Evolutionary conservation across 2,329 filamentous ascomycete genomes (phyloP), one percentile per base, ranked within the genome.

Genomic region (Ophiosphaerella herpotricha): DNA sequence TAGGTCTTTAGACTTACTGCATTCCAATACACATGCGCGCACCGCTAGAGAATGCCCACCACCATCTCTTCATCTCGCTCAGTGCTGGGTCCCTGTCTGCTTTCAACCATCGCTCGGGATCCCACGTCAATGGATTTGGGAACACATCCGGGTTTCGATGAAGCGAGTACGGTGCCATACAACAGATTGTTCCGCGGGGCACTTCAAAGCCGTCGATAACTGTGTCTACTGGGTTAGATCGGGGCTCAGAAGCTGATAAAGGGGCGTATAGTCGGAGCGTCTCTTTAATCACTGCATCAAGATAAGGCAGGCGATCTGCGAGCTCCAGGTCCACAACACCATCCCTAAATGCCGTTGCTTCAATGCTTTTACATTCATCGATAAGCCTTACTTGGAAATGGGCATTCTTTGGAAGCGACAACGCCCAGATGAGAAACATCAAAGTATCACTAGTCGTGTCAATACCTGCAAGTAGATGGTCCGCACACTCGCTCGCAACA

Each of bases 371-470:
- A 0, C 80, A 70, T 56, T 83, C 81, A 3, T 69, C 58, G 7
- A 72, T 65, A 2, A 84, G 63, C 7, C 68, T 74, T 1, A 76
- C 55, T 58, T 84, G 81, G n/a, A 74, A 76, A 7, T 53, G 46
- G 5, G 57, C 44, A 42, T 80, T 29, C 74, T 68, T 0, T 75
- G 76, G 50, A 80, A 82, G 47, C 3, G 52, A 55, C 7, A 55
- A 32, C 24, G 39, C 46, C 50, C 55, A 58, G 5, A 54, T 37
- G 2, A 58, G 26, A 24, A 55, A 58, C 74, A 80, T 80, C 1
- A 81, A 51, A 0, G 79, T 79, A 42, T 83, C 79, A 21, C 77
- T 78, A 0, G 79, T 82, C 0, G 80, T 83, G 48, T 82, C 78
- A 8, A 82, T 80, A 4, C 46, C 80, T 0, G 80, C 81, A 0